Base-by-base conservation (phyloP, 2,329 filamentous ascomycete species). In the Stagonosporopsis tanaceti region DNA sequence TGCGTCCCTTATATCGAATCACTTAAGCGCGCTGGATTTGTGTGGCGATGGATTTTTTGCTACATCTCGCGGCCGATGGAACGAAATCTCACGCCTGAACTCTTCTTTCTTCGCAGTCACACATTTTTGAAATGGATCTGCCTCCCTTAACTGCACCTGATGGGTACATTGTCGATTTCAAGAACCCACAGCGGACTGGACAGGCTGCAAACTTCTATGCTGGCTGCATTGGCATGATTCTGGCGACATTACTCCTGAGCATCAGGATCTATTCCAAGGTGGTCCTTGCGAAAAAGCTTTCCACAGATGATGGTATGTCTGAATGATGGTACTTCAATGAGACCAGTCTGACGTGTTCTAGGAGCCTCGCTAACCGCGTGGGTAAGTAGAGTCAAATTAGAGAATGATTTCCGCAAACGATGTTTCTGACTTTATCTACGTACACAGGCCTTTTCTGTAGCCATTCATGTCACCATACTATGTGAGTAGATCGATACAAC, bases 191-290 rank as follows among this genome's bases (percentile, higher is more conserved):
- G 20, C 59, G 59, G 37, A 41, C 28, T 12, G 61, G 57, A 2
- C 50, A 58, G n/a, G 50, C 50, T 5, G 57, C 59, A 0, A 61
- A 70, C 3, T 63, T 71, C 42, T 61, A 58, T 32, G 50, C 72
- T 3, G 63, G 64, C 2, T 57, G 41, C 2, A 39, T 72, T 9
- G 68, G 68, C 11, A 65, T 66, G 46, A 46, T 64, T n/a, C 6
- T 71, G 6, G 46, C 66, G 1, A 25, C 68, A 8, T 11, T 69
- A 0, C 68, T 73, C 41, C 41, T 73, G 17, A 24, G 58, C 3
- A 62, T 70, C 41, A 61, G 70, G 11, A 39, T 73, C 15, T 73
- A 72, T 42, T 64, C 65, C 1, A 73, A 73, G 47, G 22, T 60
- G 1, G 14, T 59, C 7, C 50, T 73, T 3, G 62, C 61, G 4